Evolutionary conservation across 2,329 filamentous ascomycete species (phyloP), one percentile per base, ranked within the genome.

Genomic region (Apiospora sp.): DNA sequence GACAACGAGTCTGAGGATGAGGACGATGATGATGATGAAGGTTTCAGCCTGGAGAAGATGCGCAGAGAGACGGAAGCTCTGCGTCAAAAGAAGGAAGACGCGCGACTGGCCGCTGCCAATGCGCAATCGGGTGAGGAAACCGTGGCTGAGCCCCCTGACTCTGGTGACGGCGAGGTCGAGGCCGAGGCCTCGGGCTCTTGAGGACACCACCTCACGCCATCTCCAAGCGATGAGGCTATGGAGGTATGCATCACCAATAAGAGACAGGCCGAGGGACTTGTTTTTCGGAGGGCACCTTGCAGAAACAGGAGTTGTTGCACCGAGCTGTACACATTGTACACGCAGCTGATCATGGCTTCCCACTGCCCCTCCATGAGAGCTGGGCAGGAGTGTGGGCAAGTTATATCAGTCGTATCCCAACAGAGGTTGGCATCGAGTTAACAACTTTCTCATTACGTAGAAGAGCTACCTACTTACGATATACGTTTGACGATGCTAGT

Each of bases 61-160:
- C 90, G 96, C 73, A 87, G 88, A 78, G 95, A 98, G 86, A 99
- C 96, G 0, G 94, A 98, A 81, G 90, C 89, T 3, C 80, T 96
- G 43, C 87, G 91, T 69, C 87, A 91, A 75, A 88, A 87, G 86
- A 95, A 93, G 82, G 96, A 98, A 83, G 92, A 94, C 77, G 94
- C 97, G 54, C 86, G 90, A 30, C 73, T 92, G 76, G 79, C 80
- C 30, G 75, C 78, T 16, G 70, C 81, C 37, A 79, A 83, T 69
- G 83, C 80, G 22, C 74, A 83, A 10, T 86, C 87, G 74, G 86
- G 79, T 30, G 78, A 87, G 3, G 70, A 70, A 30, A 16, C 78
- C 27, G 34, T 64, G 24, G 64, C 64, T 22, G 74, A 76, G 54
- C 75, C 76, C 41, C 74, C 76, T 14, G 77, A 76, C 69, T 73